A percentile compares a stretch with the other conserved stretches of the same genome.
Conservation (phyloP, 345 rosid species). For the Trapa bicornis region DNA sequence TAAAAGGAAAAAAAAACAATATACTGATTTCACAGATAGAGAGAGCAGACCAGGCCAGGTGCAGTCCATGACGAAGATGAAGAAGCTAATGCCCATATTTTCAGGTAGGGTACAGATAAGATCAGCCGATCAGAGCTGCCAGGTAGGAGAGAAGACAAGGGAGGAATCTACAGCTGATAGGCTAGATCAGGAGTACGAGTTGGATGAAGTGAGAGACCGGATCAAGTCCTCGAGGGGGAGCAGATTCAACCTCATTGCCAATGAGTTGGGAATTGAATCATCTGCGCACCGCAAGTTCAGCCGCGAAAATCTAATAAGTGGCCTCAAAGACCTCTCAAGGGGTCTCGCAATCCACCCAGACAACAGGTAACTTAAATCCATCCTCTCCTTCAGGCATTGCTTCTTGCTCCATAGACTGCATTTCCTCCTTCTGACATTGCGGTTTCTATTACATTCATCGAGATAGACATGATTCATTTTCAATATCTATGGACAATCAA, state of each 20-base stretch:
- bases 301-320: conserved; percentile 25
- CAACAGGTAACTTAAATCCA: conserved; percentile 37
- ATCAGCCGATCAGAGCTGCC: not conserved
- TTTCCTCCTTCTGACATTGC: too few species aligned
- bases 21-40: too few species aligned
- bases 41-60: too few species aligned
- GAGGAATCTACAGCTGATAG: not conserved
- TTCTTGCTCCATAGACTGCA: too few species aligned
- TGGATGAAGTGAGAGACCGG: conserved; percentile 30
- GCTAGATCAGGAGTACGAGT: conserved; percentile 18
- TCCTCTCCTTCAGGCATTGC: not conserved
- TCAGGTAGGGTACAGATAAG: not conserved
- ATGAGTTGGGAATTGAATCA: conserved; percentile 28
- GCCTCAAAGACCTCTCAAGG: conserved; percentile 41
- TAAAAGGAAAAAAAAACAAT: too few species aligned
- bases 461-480: too few species aligned
- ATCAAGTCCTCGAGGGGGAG: conserved; percentile 33
- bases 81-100: too few species aligned
- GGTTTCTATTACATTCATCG: too few species aligned
- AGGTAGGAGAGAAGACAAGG: not conserved
- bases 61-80: too few species aligned
- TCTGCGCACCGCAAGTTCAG: conserved; percentile 23
- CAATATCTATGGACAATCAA: too few species aligned
- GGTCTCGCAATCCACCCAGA: conserved; percentile 64
- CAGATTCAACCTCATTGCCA: conserved; percentile 31